Conservation (phyloP, 805 yeast genomes). For the Ascoidea tarda region DNA sequence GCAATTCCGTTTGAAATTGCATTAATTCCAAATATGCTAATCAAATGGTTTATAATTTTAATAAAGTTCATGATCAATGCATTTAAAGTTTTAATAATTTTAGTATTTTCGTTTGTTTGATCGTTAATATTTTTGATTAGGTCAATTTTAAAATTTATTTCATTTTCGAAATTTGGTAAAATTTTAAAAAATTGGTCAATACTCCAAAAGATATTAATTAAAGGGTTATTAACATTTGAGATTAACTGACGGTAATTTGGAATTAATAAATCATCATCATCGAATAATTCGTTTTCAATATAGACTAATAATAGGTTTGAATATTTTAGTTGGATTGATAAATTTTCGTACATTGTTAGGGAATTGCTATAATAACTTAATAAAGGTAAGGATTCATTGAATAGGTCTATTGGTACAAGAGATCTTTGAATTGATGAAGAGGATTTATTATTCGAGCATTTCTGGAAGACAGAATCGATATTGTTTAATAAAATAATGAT, state of each 20-base stretch:
- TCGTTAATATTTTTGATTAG: not conserved
- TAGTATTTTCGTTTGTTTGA: not conserved
- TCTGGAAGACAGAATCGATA: not conserved
- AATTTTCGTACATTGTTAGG: too few species aligned
- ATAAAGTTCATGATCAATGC: not conserved
- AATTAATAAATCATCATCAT: not conserved
- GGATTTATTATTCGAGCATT: not conserved
- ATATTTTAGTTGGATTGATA: not conserved
- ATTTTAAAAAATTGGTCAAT: conserved; percentile 2
- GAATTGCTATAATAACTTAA: not conserved
- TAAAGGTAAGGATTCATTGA: not conserved
- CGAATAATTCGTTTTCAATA: not conserved
- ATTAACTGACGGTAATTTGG: not conserved
- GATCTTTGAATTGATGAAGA: not conserved
- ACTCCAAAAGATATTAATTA: conserved; percentile 2
- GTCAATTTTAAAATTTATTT: not conserved
- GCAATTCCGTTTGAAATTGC: conserved; percentile 30
- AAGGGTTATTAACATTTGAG: not conserved
- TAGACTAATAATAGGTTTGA: not conserved
- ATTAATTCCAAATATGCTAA: conserved; percentile 29
- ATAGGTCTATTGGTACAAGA: not conserved
- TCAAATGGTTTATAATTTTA: conserved; percentile 11
- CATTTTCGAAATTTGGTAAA: not conserved
- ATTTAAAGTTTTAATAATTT: too few species aligned
- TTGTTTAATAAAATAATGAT: too few species aligned